Evolutionary conservation across 2,329 filamentous ascomycete species (phyloP).

Genomic region (Tolypocladium tropicale): DNA sequence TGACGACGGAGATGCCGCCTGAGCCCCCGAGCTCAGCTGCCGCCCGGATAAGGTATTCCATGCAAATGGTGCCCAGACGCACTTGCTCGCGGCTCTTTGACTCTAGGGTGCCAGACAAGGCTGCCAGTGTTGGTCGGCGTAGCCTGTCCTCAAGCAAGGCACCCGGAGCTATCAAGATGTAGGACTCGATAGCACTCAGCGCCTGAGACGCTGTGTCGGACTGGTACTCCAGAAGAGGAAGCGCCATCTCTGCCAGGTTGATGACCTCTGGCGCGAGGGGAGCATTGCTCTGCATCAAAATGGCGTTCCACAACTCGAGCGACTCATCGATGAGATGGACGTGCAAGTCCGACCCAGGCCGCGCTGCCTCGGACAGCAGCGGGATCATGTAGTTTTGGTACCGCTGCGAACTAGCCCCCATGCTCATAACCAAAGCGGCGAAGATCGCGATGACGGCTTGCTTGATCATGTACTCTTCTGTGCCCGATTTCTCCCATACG

Average conservation of each 20-base stretch:
- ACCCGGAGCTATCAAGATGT: conserved; percentile 60
- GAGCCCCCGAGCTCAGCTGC: conserved; percentile 53
- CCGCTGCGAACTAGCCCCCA: conserved; percentile 65
- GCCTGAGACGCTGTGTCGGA: conserved; percentile 52
- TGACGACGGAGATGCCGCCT: conserved; percentile 50
- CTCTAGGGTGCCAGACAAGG: conserved; percentile 38
- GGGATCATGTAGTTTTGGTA: conserved; percentile 77
- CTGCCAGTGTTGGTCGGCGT: conserved; percentile 38
- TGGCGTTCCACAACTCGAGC: conserved; percentile 75
- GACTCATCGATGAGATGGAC: conserved; percentile 86
- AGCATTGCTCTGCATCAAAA: conserved; percentile 55
- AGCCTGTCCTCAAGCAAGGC: conserved; percentile 49
- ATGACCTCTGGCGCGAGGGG: conserved; percentile 54
- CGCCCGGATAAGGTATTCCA: conserved; percentile 55
- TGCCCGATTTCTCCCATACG: conserved; percentile 73
- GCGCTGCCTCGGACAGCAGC: conserved; percentile 69
- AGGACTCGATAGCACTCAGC: conserved; percentile 57
- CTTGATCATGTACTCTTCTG: conserved; percentile 83
- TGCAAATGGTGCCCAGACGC: conserved; percentile 46
- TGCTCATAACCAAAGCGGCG: conserved; percentile 72
- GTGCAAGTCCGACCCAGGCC: conserved; percentile 63
- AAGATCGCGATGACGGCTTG: conserved; percentile 84
- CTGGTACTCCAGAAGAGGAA: conserved; percentile 57
- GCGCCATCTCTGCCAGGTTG: conserved; percentile 48
- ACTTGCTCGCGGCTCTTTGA: conserved; percentile 47